Evolutionary conservation across 208 protist species (phyloP).

Genomic region (Crithidia thermophila): DNA sequence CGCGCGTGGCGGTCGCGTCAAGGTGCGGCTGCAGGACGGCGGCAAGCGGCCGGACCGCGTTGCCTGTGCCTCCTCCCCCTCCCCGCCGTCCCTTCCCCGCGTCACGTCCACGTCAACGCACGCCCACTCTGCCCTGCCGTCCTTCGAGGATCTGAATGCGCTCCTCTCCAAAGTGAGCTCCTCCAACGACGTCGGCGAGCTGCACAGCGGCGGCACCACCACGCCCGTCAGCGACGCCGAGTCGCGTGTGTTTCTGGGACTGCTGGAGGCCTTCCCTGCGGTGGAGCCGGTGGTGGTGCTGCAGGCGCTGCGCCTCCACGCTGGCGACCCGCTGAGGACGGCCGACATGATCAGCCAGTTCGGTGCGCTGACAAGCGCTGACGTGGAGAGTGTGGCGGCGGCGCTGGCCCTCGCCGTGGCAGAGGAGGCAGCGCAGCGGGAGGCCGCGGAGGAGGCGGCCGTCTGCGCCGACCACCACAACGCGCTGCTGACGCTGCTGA

Average conservation of each 20-base stretch:
- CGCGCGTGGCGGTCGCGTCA: no score
- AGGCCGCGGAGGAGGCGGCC: constrained; percentile 14
- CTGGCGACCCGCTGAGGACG: constrained; percentile 35
- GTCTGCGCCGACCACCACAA: constrained; percentile 38
- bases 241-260: constrained; percentile 38
- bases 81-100: not conserved
- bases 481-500: constrained; percentile 64
- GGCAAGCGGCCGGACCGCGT: not conserved
- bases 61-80: not conserved
- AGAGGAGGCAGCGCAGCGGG: constrained; percentile 50
- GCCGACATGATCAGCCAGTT: constrained; percentile 44
- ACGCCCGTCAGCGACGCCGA: constrained; percentile 25
- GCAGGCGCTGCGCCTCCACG: constrained; percentile 57
- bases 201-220: not conserved
- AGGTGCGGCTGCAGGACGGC: not conserved
- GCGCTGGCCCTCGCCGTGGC: constrained; percentile 43
- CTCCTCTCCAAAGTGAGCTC: not conserved
- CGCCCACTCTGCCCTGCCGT: not conserved
- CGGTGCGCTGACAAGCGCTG: constrained; percentile 7
- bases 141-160: constrained; percentile 3
- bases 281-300: constrained; percentile 54
- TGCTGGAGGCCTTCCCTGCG: constrained; percentile 59
- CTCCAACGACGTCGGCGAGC: not conserved
- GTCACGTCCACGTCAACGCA: not conserved
- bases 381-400: constrained; percentile 29